Conservation (phyloP, 73 alveolate genomes). For the Paramecium sonneborni region DNA sequence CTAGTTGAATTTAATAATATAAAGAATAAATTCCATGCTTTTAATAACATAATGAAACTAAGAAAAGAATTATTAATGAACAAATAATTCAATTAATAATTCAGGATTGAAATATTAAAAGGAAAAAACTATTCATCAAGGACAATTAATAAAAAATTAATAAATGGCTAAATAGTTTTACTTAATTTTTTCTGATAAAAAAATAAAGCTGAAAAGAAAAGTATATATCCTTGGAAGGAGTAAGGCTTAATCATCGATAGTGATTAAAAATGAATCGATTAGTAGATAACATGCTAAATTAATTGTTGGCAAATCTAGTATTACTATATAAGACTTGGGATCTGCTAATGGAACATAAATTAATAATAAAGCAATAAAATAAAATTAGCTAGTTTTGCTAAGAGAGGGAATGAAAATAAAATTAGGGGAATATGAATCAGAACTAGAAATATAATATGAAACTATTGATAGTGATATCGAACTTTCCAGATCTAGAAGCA, state of each 20-base stretch:
- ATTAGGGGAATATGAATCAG: neutral
- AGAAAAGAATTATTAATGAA: neutral
- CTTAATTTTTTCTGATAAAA: constrained; percentile 8
- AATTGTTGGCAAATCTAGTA: constrained; percentile 46
- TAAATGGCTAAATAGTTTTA: constrained; percentile 47
- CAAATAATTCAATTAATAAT: neutral
- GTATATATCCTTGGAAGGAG: constrained; percentile 21
- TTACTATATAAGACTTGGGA: constrained; percentile 1
- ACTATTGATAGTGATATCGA: constrained; percentile 7
- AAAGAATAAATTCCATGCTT: neutral
- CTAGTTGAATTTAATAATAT: neutral
- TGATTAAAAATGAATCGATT: neutral
- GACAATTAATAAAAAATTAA: neutral
- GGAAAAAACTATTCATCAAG: neutral
- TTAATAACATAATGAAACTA: neutral
- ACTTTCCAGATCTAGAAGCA: neutral
- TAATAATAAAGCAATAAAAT: neutral
- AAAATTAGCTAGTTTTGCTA: neutral
- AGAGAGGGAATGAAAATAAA: constrained; percentile 4
- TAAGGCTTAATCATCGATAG: neutral
- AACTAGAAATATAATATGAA: neutral
- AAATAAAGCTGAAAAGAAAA: constrained; percentile 13
- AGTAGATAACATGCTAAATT: constrained; percentile 20
- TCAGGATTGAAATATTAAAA: neutral
- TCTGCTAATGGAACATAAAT: constrained; percentile 35